Base-by-base conservation (phyloP, 139 green algal genomes). In the Eudorina sp. region DNA sequence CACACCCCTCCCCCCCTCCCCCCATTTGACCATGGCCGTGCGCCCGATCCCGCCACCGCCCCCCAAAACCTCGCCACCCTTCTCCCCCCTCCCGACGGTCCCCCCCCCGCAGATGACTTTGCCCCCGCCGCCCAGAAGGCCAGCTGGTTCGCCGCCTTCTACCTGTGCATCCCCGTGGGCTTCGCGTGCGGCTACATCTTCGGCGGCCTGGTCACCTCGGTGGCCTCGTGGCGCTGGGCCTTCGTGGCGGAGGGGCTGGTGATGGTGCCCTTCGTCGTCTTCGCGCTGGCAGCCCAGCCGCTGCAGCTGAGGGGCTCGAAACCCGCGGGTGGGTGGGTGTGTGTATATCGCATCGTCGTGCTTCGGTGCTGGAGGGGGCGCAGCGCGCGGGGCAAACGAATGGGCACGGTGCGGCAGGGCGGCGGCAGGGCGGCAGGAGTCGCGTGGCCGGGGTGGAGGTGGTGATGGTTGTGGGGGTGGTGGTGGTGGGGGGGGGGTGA, bases 61-160 rank as follows among this genome's bases (percentile, higher is more conserved):
- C n/a, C n/a, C n/a, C n/a, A n/a, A n/a, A n/a, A n/a, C n/a, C n/a
- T n/a, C n/a, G n/a, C 19, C n/a, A 43, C 16, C 62, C n/a, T 41
- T 14, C 62, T 41, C 62, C 81, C 45, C 53, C n/a, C 58, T 25
- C 58, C 58, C 21, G 19, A 76, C 73, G 41, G 29, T 5, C 4
- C 60, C n/a, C 34, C 60, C 4, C 45, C 8, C 76, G 62, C 94
- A 97, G 97, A 99, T 90, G 97, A 99, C 88, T 93, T 94, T 43
- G 98, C 98, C 0, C 98, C 98, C 0, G 58, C 88, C 16, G 75
- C 76, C 0, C 46, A 53, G 19, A 98, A 98, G 92, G 92, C 95
- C 6, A 77, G 83, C 8, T 99, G 97, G 97, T 95, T 99, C 64
- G 97, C 94, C 9, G 90, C 91, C 25, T 99, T 99, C 93, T 99